Evolutionary conservation across 2,329 filamentous ascomycete genomes (phyloP).

Genomic region (Colletotrichum theobromicola): DNA sequence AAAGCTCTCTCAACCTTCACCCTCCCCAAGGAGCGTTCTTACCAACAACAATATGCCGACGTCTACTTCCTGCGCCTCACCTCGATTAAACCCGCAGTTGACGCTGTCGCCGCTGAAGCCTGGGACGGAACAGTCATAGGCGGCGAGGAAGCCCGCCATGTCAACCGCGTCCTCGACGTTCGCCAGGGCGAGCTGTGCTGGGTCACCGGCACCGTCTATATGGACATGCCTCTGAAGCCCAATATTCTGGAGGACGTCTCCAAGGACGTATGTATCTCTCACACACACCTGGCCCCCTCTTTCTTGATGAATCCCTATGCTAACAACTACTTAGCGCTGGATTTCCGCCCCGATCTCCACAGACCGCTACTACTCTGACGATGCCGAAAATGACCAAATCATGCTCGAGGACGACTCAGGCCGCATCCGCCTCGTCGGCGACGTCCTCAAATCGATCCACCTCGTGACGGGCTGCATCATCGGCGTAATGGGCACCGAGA

Average conservation of each 20-base stretch:
- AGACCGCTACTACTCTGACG: conserved; percentile 75
- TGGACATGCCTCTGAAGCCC: conserved; percentile 96
- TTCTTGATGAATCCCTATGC: not conserved
- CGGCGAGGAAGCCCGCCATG: conserved; percentile 74
- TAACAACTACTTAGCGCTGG: conserved; percentile 69
- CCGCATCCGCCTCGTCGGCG: conserved; percentile 79
- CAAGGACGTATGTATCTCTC: conserved; percentile 72
- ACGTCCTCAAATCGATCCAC: conserved; percentile 68
- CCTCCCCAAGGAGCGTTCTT: conserved; percentile 75
- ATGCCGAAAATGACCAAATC: conserved; percentile 63
- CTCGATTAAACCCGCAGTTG: conserved; percentile 84
- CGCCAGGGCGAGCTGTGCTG: conserved; percentile 95
- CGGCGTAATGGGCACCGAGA: conserved; percentile 94
- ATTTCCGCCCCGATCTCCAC: conserved; percentile 80
- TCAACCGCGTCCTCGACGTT: conserved; percentile 92
- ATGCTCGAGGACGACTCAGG: conserved; percentile 98
- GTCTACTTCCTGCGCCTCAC: conserved; percentile 95
- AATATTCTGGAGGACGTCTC: conserved; percentile 95
- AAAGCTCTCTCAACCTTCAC: conserved; percentile 77
- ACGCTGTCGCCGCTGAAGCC: conserved; percentile 72
- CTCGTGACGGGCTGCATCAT: conserved; percentile 94
- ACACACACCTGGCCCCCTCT: not conserved
- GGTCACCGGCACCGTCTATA: conserved; percentile 93
- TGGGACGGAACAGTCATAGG: conserved; percentile 83
- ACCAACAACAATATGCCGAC: conserved; percentile 95